Evolutionary conservation across 2,329 filamentous ascomycete genomes (phyloP), one percentile per base, ranked within the genome.

Genomic region (Colletotrichum nymphaeae): DNA sequence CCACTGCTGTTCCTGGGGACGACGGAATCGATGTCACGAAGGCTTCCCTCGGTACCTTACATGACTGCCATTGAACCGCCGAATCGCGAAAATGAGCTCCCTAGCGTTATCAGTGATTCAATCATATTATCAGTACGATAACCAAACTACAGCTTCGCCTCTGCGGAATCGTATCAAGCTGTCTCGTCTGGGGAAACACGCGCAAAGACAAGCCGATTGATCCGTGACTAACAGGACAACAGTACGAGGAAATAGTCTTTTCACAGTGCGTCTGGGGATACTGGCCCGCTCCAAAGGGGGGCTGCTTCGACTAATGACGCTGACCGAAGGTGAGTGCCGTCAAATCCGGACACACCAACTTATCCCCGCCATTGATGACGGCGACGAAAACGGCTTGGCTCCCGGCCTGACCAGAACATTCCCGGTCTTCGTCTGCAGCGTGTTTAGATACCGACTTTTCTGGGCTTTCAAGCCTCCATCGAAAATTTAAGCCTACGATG

Each of bases 271-370:
- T 66, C 19, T 65, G 60, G 55, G 60, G 70, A 62, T 52, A 37
- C 49, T n/a, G 46, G 70, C 70, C 32, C 53, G 32, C 19, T 35
- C 46, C 67, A 46, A 26, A 37, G 56, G 32, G 42, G 49, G 26
- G 56, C 66, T 72, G 69, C 60, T 52, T 63, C 65, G 19, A 60
- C 46, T 49, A 19, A 70, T 70, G 71, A 73, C 71, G 71, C 67
- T 71, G 67, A 71, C 71, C 62, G 56, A 37, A 66, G 67, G 71
- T 73, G 46, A 73, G 53, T 70, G 58, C 69, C 69, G 69, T 46
- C 56, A 55, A 69, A 52, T 68, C 69, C 65, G 66, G 60, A 59
- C 56, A 60, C 69, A 64, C 55, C 52, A 73, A 62, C 56, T 68
- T 64, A 55, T 60, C 59, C 26, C 67, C 64, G 59, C 60, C 46